These are phyloP conservation scores for Amylostereum areolatum DNA, from an alignment of 1,284 basidiomycete genomes.

Conservation along the genomic window DNA sequence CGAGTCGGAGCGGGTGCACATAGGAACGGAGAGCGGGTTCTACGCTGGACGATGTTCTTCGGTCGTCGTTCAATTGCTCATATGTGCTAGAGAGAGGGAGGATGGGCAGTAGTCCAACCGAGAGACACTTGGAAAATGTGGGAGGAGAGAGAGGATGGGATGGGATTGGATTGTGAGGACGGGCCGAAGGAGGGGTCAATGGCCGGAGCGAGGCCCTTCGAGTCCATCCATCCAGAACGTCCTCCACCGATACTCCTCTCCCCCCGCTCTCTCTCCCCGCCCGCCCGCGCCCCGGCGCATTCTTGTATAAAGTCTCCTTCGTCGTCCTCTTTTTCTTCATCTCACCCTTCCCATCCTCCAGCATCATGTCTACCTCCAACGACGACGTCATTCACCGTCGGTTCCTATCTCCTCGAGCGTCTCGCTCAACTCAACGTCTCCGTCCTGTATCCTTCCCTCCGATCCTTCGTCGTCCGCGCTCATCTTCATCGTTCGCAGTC, in stretches of 20 bases:
- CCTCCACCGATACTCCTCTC: not conserved
- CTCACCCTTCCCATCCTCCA: not conserved
- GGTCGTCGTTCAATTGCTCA: too few species aligned
- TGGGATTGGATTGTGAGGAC: too few species aligned
- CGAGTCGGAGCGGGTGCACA: too few species aligned
- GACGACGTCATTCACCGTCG: constrained; percentile 50
- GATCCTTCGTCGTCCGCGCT: not conserved
- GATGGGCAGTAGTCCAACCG: too few species aligned
- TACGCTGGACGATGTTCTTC: too few species aligned
- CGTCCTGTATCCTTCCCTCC: constrained; percentile 31
- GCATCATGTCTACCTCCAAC: not conserved
- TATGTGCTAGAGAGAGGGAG: too few species aligned
- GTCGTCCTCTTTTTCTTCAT: constrained; percentile 1
- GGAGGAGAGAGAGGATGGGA: too few species aligned
- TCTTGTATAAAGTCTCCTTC: not conserved
- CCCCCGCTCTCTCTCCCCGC: not conserved
- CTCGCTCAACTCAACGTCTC: constrained; percentile 63
- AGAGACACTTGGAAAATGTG: too few species aligned
- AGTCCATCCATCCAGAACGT: not conserved
- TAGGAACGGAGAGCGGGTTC: too few species aligned
- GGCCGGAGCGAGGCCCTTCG: not conserved
- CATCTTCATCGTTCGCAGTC: constrained; percentile 30
- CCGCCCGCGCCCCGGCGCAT: not conserved
- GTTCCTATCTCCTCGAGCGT: constrained; percentile 67
- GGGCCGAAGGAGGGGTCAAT: too few species aligned